Percentiles rank a stretch among this genome's conserved stretches.
Conservation (phyloP, 2,329 filamentous ascomycete species). For the Fusarium denticulatum region DNA sequence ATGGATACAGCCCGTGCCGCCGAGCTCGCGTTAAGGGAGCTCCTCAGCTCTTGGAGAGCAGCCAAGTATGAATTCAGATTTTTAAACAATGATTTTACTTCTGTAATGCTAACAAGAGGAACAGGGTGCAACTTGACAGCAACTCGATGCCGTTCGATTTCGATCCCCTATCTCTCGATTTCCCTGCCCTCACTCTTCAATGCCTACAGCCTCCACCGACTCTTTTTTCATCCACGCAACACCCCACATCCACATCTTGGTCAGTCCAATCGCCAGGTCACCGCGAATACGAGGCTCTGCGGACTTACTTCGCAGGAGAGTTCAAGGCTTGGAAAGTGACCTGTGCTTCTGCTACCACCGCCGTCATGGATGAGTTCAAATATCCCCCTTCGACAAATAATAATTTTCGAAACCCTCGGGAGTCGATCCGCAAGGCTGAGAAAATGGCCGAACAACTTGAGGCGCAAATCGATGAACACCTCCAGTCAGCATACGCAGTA, state of each 20-base stretch:
- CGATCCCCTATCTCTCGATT: slow-evolving; percentile 85
- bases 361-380: slow-evolving; percentile 60
- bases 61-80: slow-evolving; percentile 72
- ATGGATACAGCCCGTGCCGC: slow-evolving; percentile 83
- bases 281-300: slow-evolving; percentile 78
- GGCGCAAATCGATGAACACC: slow-evolving; percentile 75
- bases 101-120: slow-evolving; percentile 20
- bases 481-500: slow-evolving; percentile 79
- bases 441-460: slow-evolving; percentile 69
- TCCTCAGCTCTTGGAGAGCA: slow-evolving; percentile 82
- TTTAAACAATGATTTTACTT: background rate
- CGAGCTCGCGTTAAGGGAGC: slow-evolving; percentile 84
- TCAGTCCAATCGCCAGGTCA: slow-evolving; percentile 79
- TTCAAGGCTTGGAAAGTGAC: slow-evolving; percentile 72
- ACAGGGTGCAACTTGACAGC: slow-evolving; percentile 65
- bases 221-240: slow-evolving; percentile 82
- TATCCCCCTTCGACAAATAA: slow-evolving; percentile 56
- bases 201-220: slow-evolving; percentile 84
- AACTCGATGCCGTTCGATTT: slow-evolving; percentile 76
- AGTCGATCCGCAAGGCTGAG: slow-evolving; percentile 60
- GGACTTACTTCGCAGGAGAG: slow-evolving; percentile 71
- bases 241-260: slow-evolving; percentile 82
- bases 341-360: slow-evolving; percentile 61
- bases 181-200: slow-evolving; percentile 84
- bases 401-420: slow-evolving; percentile 55